A percentile compares a stretch with the other conserved stretches of the same genome.
phyloP scores from a whole-genome alignment of 1,284 basidiomycete genomes.

The Cerrena zonata region DNA sequence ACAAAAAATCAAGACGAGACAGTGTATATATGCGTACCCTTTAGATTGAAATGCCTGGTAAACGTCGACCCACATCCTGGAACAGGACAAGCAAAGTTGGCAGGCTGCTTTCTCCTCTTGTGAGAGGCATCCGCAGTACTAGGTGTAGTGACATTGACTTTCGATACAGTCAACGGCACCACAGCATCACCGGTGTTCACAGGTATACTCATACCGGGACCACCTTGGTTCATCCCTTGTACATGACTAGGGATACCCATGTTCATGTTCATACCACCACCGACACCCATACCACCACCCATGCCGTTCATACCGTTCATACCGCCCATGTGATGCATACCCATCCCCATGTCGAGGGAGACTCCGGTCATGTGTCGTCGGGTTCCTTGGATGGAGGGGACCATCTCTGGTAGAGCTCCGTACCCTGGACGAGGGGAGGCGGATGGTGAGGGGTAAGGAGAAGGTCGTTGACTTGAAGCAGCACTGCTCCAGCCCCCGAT shows the following conservation, averaged over 20 bases:
- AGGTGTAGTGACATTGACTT: slow-evolving; percentile 66
- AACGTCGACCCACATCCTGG: slow-evolving; percentile 78
- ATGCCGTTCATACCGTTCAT: slow-evolving; percentile 10
- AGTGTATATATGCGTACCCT: slow-evolving; percentile 43
- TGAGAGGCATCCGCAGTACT: slow-evolving; percentile 70
- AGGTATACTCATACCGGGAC: slow-evolving; percentile 8
- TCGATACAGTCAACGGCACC: slow-evolving; percentile 20
- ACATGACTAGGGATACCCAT: slow-evolving; percentile 10
- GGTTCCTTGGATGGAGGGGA: neutral
- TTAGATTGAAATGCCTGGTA: slow-evolving; percentile 75
- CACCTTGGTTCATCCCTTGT: slow-evolving; percentile 11
- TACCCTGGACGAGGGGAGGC: slow-evolving; percentile 36
- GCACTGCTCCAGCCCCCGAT: slow-evolving; percentile 27
- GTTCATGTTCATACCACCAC: neutral
- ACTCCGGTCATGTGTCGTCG: slow-evolving; percentile 16
- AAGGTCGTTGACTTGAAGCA: slow-evolving; percentile 31
- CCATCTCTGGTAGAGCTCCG: slow-evolving; percentile 25
- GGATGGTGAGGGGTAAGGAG: slow-evolving; percentile 55
- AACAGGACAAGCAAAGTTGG: slow-evolving; percentile 69
- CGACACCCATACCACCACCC: slow-evolving; percentile 1
- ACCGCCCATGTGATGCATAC: neutral
- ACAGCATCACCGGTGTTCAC: neutral
- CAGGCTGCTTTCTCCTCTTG: slow-evolving; percentile 66
- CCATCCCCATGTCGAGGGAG: slow-evolving; percentile 16
- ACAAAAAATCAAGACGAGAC: slow-evolving; percentile 10